Evolutionary conservation across 495 filamentous ascomycete genomes (phyloP).

Genomic region (Saxophila tyrrhenica): DNA sequence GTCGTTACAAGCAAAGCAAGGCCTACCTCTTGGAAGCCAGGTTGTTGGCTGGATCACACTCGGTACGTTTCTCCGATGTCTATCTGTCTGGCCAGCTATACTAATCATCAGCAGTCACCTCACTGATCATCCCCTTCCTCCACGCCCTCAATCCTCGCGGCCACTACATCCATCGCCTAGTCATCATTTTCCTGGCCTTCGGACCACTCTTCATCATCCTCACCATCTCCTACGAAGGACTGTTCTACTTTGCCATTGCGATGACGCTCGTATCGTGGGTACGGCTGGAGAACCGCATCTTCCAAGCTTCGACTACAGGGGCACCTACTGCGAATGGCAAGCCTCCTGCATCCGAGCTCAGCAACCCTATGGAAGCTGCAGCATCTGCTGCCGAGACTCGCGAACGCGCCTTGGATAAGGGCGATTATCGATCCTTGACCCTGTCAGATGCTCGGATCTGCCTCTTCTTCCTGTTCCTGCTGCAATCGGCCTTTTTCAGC

Average conservation of each 20-base stretch:
- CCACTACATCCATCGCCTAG: slow-evolving; percentile 80
- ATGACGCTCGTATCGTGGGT: slow-evolving; percentile 81
- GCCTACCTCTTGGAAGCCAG: slow-evolving; percentile 84
- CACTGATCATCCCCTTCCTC: slow-evolving; percentile 67
- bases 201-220: slow-evolving; percentile 90
- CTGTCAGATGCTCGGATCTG: slow-evolving; percentile 76
- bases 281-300: slow-evolving; percentile 70
- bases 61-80: slow-evolving; percentile 37
- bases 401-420: slow-evolving; percentile 8
- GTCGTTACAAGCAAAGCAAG: slow-evolving; percentile 74
- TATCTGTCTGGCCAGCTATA: not conserved
- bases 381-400: slow-evolving; percentile 13
- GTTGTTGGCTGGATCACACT: slow-evolving; percentile 76
- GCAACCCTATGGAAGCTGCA: slow-evolving; percentile 27
- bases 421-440: slow-evolving; percentile 55
- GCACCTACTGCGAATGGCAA: slow-evolving; percentile 14
- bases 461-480: slow-evolving; percentile 86
- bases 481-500: slow-evolving; percentile 94
- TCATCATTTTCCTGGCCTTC: slow-evolving; percentile 87
- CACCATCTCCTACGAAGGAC: slow-evolving; percentile 93
- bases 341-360: slow-evolving; percentile 8
- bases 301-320: slow-evolving; percentile 33
- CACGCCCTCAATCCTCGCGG: slow-evolving; percentile 72
- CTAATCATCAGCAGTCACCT: slow-evolving; percentile 43
- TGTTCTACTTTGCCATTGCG: slow-evolving; percentile 91